Percentiles rank a stretch among this genome's conserved stretches.
These are phyloP conservation scores for Pseudocercospora fijiensis DNA, from an alignment of 2,329 filamentous ascomycete genomes.

Conservation along the genomic window DNA sequence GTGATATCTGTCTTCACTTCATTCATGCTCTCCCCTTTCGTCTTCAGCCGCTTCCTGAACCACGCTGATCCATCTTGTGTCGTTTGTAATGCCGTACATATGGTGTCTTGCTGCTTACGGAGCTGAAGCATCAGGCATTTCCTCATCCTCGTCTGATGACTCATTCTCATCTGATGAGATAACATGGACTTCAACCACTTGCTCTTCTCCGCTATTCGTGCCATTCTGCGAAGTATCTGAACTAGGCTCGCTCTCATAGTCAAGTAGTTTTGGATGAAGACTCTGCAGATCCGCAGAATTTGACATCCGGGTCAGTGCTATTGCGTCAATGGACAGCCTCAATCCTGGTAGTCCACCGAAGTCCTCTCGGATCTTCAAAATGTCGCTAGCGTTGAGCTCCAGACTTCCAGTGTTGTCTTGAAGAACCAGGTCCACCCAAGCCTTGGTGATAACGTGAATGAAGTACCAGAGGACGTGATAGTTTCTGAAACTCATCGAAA, in stretches of 20 bases:
- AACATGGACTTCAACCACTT: too few species aligned
- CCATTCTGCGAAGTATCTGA: background rate
- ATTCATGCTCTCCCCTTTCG: too few species aligned
- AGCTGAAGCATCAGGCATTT: too few species aligned
- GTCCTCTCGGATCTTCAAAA: background rate
- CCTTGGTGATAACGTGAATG: background rate
- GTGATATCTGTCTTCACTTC: too few species aligned
- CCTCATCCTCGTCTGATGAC: too few species aligned
- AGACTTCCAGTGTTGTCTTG: background rate
- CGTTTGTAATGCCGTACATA: too few species aligned
- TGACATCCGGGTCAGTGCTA: background rate
- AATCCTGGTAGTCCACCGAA: background rate
- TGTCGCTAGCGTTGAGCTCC: background rate
- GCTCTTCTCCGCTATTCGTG: background rate
- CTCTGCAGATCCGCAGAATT: background rate
- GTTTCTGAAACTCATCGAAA: background rate
- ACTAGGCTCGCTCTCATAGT: background rate
- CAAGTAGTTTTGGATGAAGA: background rate
- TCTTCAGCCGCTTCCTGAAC: too few species aligned
- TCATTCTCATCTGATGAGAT: too few species aligned
- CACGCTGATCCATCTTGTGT: too few species aligned
- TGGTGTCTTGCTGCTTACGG: too few species aligned
- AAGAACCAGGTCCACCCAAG: background rate
- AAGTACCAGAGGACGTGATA: background rate
- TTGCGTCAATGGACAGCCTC: background rate